Evolutionary conservation across 169 alveolate species (phyloP), one percentile per base, ranked within the genome.

Genomic region (Plasmodium coatneyi): DNA sequence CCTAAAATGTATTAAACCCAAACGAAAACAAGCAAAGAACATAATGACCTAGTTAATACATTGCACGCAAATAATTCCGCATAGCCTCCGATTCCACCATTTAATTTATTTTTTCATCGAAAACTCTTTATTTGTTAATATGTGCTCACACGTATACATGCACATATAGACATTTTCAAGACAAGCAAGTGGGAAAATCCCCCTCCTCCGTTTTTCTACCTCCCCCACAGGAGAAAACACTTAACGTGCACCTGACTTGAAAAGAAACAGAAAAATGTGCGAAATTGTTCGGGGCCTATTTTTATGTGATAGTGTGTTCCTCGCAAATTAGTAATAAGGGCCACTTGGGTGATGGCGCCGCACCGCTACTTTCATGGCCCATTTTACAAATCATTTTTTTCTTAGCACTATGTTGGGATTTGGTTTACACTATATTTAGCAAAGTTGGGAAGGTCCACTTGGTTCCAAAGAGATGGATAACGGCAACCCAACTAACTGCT

Each of bases 101-200:
- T 72, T 84, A 71, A 84, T 84, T 60, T 84, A 84, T 72, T 84
- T 71, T 84, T 83, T 71, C 83, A 84, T 72, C 78, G 10, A 72
- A 12, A 71, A 71, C 76, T 71, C 54, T 46, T 25, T 66, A 66
- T 66, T 83, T 83, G 52, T 66, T 41, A 83, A 52, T 22, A 32
- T 82, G 66, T 82, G 78, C 52, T 70, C 34, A 25, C 76, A 41
- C 76, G 52, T 83, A 25, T 25, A 66, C 36, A 66, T 83, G 74
- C 74, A 80, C 52, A 28, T 70, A 39, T 49, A 2, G 34, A 54
- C 66, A 49, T 22, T 81, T 46, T 52, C 32, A 81, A 81, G 41
- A 81, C 56, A 25, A 66, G 36, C 36, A 66, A 28, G 76, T 66
- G 76, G 76, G 76, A 66, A 66, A 66, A 66, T 66, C 30, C 76